A percentile compares a stretch with the other conserved stretches of the same genome.
Conservation (phyloP, 148 eudicot species). For the Rhododendron kiyosumense region DNA sequence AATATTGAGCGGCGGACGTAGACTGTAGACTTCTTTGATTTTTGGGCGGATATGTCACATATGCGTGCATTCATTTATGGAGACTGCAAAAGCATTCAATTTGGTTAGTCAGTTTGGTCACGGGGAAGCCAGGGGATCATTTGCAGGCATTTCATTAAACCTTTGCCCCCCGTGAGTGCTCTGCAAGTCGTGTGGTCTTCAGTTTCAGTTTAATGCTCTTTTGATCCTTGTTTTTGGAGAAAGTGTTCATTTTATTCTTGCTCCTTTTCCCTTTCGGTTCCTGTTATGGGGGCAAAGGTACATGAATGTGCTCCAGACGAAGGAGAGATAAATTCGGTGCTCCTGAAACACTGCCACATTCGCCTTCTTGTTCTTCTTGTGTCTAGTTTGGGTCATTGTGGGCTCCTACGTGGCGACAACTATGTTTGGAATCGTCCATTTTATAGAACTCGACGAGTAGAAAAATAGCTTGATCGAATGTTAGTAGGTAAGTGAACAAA, state of each 20-base stretch:
- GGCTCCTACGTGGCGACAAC: too few relatives aligned
- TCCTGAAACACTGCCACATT: background rate
- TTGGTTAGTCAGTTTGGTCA: background rate
- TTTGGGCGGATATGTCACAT: background rate
- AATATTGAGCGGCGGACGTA: too few relatives aligned
- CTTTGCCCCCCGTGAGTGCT: background rate
- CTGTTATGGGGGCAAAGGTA: background rate
- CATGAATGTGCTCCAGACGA: background rate
- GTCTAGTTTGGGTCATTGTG: background rate
- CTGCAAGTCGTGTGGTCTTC: background rate
- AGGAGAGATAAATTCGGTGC: background rate
- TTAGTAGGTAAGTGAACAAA: background rate
- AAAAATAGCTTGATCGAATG: background rate
- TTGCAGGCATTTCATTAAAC: background rate
- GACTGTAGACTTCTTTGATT: too few relatives aligned
- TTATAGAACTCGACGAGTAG: too few relatives aligned
- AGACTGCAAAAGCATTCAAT: background rate
- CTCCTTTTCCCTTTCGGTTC: background rate
- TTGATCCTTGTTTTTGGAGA: background rate
- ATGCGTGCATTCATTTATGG: background rate
- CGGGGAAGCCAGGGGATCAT: background rate
- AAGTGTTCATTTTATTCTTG: background rate
- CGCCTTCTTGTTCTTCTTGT: background rate
- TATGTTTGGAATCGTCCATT: too few relatives aligned
- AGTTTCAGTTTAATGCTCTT: background rate